Percentiles rank a stretch among this genome's conserved stretches.
Conservation (phyloP, 306 rosid species). For the Parietaria judaica region DNA sequence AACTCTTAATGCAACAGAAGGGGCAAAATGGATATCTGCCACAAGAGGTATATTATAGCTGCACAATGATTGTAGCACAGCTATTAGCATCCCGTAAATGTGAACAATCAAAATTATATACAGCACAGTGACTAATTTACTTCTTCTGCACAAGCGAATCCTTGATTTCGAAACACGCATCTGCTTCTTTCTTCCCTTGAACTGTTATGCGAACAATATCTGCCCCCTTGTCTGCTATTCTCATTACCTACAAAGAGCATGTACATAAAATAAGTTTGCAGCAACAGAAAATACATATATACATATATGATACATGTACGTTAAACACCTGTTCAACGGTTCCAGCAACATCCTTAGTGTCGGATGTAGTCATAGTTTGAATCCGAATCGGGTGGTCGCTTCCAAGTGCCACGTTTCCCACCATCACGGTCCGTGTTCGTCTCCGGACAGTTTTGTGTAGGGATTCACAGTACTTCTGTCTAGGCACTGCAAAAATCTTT, state of each 20-base stretch:
- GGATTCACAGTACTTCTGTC: constrained; percentile 88
- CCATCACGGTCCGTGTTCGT: constrained; percentile 90
- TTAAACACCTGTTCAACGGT: constrained; percentile 80
- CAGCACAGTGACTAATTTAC: constrained; percentile 27
- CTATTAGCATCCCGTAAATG: constrained; percentile 12
- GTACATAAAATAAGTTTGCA: no score
- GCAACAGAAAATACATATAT: background rate
- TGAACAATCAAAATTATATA: constrained; percentile 10
- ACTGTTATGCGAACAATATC: constrained; percentile 91
- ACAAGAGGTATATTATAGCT: constrained; percentile 80
- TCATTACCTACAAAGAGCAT: constrained; percentile 61
- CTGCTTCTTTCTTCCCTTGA: constrained; percentile 98
- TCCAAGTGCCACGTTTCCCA: constrained; percentile 78
- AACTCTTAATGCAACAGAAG: constrained; percentile 70
- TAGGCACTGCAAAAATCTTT: constrained; percentile 58
- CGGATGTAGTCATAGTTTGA: constrained; percentile 98
- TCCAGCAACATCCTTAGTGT: constrained; percentile 85
- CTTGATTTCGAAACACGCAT: constrained; percentile 89
- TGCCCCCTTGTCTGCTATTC: constrained; percentile 89
- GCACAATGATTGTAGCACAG: constrained; percentile 22
- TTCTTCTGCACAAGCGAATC: constrained; percentile 89
- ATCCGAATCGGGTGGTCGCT: constrained; percentile 94
- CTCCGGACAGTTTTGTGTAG: constrained; percentile 76
- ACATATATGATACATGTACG: background rate
- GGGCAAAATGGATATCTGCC: constrained; percentile 93